Evolutionary conservation across 2,329 filamentous ascomycete species (phyloP).

Genomic region (Diaporthe australafricana): DNA sequence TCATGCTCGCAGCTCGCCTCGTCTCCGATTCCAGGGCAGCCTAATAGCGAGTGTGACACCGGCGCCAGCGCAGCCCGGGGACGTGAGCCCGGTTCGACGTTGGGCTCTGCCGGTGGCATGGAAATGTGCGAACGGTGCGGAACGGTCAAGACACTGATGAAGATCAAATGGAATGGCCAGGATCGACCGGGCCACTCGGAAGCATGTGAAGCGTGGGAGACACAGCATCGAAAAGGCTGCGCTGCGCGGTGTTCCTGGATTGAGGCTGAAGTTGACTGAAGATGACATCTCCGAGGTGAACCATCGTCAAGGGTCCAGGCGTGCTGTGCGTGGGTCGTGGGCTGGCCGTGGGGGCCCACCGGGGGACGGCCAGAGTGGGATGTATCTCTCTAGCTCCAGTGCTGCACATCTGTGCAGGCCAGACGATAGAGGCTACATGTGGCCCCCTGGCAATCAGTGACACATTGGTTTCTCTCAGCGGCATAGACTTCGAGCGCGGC

Average conservation of each 20-base stretch:
- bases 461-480: slow-evolving; percentile 30
- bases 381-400: not conserved
- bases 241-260: slow-evolving; percentile 13
- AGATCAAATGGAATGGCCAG: not conserved
- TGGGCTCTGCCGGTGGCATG: not conserved
- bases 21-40: not conserved
- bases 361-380: slow-evolving; percentile 2
- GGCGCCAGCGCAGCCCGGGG: not conserved
- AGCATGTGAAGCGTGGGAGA: slow-evolving; percentile 10
- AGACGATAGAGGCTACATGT: not conserved
- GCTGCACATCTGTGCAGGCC: rapidly evolving
- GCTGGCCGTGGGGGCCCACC: not conserved
- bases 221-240: not conserved
- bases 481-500: slow-evolving; percentile 10
- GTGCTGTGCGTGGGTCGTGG: not conserved
- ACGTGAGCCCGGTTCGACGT: not conserved
- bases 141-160: not conserved
- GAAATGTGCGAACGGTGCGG: not conserved
- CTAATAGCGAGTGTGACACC: not conserved
- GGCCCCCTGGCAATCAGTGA: slow-evolving; percentile 30
- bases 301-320: not conserved
- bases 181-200: not conserved
- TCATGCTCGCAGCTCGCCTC: not conserved
- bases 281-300: slow-evolving; percentile 30
- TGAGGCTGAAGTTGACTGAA: slow-evolving; percentile 8